These are phyloP conservation scores for Tagetes erecta DNA, from an alignment of 129 eudicot genomes.

Conservation along the genomic window DNA sequence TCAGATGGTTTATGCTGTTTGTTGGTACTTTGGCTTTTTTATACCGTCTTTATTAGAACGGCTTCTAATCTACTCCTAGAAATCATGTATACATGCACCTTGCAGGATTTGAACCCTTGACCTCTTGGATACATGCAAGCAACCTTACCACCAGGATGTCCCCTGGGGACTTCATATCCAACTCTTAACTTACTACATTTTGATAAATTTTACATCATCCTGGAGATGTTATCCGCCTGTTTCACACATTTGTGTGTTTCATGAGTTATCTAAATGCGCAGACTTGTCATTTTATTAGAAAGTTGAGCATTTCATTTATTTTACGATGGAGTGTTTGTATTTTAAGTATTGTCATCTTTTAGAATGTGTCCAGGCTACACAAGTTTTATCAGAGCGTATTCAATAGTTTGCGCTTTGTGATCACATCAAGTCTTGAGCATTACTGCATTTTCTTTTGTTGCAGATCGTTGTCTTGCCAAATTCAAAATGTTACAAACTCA, in stretches of 20 bases:
- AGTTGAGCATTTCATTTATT: neutral
- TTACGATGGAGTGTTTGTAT: neutral
- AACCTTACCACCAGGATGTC: too few species aligned
- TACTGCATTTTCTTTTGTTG: conserved; percentile 17
- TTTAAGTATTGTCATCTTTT: neutral
- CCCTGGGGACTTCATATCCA: too few species aligned
- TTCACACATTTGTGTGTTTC: conserved; percentile 17
- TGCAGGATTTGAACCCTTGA: too few species aligned
- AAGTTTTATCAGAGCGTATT: neutral
- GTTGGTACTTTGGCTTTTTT: neutral
- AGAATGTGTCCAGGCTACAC: neutral
- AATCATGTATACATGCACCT: too few species aligned
- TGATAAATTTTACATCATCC: conserved; percentile 7
- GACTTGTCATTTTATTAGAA: neutral
- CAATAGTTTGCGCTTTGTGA: neutral
- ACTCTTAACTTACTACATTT: neutral
- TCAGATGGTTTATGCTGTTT: conserved; percentile 11
- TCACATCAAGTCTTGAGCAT: conserved; percentile 10
- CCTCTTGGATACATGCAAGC: too few species aligned
- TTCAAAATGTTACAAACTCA: conserved; percentile 47
- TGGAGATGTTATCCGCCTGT: conserved; percentile 6
- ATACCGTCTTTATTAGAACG: neutral
- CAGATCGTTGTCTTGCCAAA: conserved; percentile 63
- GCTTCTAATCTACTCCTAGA: too few species aligned
- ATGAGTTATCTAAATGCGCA: neutral